Conservation (phyloP, 805 yeast genomes). For the Sugiyamaella qingdaonensis region DNA sequence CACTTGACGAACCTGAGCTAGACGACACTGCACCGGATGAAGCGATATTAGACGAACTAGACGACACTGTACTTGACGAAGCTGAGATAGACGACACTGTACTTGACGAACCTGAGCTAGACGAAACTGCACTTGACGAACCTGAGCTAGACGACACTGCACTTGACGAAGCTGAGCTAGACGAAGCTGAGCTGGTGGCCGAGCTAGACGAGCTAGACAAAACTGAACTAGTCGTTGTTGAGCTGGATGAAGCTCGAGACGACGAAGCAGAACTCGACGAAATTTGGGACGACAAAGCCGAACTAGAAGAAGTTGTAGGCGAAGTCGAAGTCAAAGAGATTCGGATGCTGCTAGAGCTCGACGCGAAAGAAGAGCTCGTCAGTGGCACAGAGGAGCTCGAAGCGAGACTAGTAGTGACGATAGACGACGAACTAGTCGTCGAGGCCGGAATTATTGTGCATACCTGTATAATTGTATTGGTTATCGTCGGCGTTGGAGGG, state of each 20-base stretch:
- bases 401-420: background rate
- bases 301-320: background rate
- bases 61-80: no score
- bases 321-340: background rate
- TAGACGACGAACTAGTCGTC: conserved; percentile 1
- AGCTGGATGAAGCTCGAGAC: background rate
- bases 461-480: background rate
- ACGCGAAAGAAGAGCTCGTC: background rate
- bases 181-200: background rate
- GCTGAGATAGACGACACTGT: background rate
- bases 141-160: background rate
- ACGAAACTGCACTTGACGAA: background rate
- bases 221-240: background rate
- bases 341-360: background rate
- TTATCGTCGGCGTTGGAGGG: background rate
- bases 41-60: background rate
- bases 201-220: background rate
- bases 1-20: background rate
- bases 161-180: conserved; percentile 1
- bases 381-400: background rate
- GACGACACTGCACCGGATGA: background rate
- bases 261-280: background rate
- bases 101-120: background rate
- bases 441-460: conserved; percentile 1
- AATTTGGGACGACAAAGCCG: no score